A percentile compares a stretch with the other conserved stretches of the same genome.
Conservation (phyloP, 2,329 filamentous ascomycete genomes). For the Aureobasidium sp. region DNA sequence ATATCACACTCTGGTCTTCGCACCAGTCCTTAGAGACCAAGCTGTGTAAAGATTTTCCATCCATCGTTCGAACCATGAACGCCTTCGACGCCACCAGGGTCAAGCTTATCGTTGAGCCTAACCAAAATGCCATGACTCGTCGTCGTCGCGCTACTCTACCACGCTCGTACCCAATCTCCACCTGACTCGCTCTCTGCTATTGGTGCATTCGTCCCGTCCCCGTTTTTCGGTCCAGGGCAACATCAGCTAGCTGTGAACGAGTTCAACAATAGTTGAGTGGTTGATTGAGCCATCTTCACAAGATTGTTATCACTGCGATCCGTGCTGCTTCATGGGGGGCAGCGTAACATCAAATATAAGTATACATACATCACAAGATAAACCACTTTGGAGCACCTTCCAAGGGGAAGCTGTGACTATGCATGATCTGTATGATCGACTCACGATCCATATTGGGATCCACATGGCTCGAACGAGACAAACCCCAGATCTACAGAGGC, state of each 20-base stretch:
- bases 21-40: background rate
- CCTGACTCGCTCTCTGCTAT: background rate
- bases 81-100: background rate
- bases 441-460: constrained; percentile 3
- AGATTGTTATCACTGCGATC: too few relatives aligned
- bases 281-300: too few relatives aligned
- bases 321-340: too few relatives aligned
- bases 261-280: too few relatives aligned
- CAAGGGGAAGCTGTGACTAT: too few relatives aligned
- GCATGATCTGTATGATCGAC: background rate
- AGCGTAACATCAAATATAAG: too few relatives aligned
- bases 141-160: background rate
- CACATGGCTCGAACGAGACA: background rate
- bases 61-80: background rate
- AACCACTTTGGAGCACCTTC: too few relatives aligned
- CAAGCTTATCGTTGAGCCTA: constrained; percentile 5
- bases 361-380: too few relatives aligned
- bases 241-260: too few relatives aligned
- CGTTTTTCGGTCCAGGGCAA: background rate
- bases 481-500: constrained; percentile 14
- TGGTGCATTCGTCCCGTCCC: background rate
- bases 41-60: background rate
- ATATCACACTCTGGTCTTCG: too few relatives aligned
- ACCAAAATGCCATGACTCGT: background rate
- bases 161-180: background rate